A percentile compares a stretch with the other conserved stretches of the same genome.
These are phyloP conservation scores for Phlebiopsis flavidoalba DNA, from an alignment of 768 basidiomycete genomes.

Conservation along the genomic window DNA sequence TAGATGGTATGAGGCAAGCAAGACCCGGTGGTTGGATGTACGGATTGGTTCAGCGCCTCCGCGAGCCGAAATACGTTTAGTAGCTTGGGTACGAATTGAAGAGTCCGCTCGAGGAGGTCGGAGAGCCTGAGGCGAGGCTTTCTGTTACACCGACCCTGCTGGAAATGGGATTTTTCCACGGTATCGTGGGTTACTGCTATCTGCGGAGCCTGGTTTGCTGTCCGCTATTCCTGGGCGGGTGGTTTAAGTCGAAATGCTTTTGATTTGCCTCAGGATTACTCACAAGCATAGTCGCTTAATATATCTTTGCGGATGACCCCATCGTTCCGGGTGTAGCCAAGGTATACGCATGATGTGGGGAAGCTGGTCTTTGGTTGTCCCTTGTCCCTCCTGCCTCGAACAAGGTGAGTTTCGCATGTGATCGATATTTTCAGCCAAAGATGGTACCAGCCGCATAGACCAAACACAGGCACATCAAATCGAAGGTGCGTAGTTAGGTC, in stretches of 20 bases:
- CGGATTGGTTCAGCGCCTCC: constrained; percentile 86
- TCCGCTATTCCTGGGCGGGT: constrained; percentile 55
- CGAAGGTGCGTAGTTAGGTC: constrained; percentile 96
- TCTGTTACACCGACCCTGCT: constrained; percentile 78
- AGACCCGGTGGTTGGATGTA: constrained; percentile 71
- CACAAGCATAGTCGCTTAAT: constrained; percentile 83
- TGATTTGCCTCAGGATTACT: constrained; percentile 29
- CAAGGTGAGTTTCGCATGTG: too few relatives aligned
- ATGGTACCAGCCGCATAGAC: constrained; percentile 99
- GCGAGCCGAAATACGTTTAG: constrained; percentile 86
- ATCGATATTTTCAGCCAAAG: too few relatives aligned
- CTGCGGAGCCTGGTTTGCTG: constrained; percentile 42
- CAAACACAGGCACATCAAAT: constrained; percentile 99
- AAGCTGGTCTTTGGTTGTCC: constrained; percentile 97
- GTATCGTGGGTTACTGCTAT: constrained; percentile 86
- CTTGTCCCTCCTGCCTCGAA: constrained; percentile 98
- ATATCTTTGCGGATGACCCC: constrained; percentile 86
- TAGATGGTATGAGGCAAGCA: constrained; percentile 34
- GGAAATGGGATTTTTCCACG: constrained; percentile 79
- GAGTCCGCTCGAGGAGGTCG: constrained; percentile 88
- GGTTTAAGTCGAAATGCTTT: constrained; percentile 5
- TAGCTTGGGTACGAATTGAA: constrained; percentile 97
- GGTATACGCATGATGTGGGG: constrained; percentile 95
- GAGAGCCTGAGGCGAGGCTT: constrained; percentile 86
- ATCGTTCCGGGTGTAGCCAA: constrained; percentile 94